Evolutionary conservation across 305 asterid genomes (phyloP).

Genomic region (Stenogyne calaminthoides): DNA sequence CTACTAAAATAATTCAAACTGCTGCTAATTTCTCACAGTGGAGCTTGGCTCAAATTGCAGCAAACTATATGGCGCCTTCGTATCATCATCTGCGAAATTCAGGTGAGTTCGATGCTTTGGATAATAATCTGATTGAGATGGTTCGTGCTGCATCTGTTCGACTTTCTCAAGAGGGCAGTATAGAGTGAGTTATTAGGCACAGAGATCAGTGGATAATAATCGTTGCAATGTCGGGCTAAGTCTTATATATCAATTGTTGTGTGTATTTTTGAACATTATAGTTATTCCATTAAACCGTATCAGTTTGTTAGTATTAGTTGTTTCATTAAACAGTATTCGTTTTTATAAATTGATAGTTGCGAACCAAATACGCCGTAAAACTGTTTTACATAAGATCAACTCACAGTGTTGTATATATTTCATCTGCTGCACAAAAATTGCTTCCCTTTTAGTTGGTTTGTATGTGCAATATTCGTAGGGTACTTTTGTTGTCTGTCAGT

Average conservation of each 20-base stretch:
- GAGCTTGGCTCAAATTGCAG: conserved; percentile 71
- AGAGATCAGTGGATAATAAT: not conserved
- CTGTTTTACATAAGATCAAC: too few relatives aligned
- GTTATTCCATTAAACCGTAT: too few relatives aligned
- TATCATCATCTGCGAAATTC: conserved; percentile 65
- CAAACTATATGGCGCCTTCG: conserved; percentile 65
- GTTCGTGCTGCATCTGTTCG: conserved; percentile 87
- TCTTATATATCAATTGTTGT: too few relatives aligned
- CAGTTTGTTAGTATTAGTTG: too few relatives aligned
- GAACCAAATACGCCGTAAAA: too few relatives aligned
- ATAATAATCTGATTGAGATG: conserved; percentile 66
- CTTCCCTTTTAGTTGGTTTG: not conserved
- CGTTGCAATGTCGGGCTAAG: not conserved
- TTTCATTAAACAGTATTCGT: too few relatives aligned
- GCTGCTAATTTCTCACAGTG: conserved; percentile 73
- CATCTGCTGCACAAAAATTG: not conserved
- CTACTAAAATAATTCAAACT: conserved; percentile 59
- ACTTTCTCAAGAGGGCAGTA: conserved; percentile 50
- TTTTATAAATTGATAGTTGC: too few relatives aligned
- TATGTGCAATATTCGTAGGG: not conserved
- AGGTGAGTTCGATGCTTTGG: conserved; percentile 74
- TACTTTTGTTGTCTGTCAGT: not conserved
- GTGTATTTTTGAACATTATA: too few relatives aligned
- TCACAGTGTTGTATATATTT: not conserved
- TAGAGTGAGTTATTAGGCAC: not conserved